A percentile compares a stretch with the other conserved stretches of the same genome.
These are phyloP conservation scores for Bromus sterilis DNA, from an alignment of 176 grass and related monocot species.

Conservation along the genomic window DNA sequence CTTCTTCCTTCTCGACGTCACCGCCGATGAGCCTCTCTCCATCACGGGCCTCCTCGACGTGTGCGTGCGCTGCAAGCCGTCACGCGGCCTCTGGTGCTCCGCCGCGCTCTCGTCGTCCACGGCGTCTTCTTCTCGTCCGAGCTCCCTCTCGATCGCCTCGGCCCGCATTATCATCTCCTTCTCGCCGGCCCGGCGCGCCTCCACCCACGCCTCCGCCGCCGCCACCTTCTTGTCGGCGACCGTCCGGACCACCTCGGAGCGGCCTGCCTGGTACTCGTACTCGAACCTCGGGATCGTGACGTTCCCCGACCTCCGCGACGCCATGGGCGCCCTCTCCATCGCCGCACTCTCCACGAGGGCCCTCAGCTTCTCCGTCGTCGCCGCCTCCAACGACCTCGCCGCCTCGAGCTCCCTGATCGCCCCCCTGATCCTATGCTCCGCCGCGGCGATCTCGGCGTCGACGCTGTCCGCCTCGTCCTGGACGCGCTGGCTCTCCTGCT, in stretches of 20 bases:
- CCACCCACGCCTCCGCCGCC: conserved; percentile 43
- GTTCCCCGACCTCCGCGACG: conserved; percentile 6
- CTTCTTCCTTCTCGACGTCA: background rate
- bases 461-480: conserved; percentile 20
- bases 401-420: conserved; percentile 49
- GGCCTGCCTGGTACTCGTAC: conserved; percentile 59
- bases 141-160: conserved; percentile 43
- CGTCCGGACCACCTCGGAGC: conserved; percentile 14
- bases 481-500: conserved; percentile 21
- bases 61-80: background rate
- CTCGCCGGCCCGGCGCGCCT: conserved; percentile 53
- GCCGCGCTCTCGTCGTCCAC: background rate
- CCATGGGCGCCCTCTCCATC: background rate
- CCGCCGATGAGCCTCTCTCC: background rate
- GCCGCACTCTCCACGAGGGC: conserved; percentile 5
- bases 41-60: conserved; percentile 8
- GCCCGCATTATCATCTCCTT: conserved; percentile 55
- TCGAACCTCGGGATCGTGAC: conserved; percentile 59
- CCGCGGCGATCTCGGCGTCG: conserved; percentile 8
- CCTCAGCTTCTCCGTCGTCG: conserved; percentile 44
- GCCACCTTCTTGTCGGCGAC: conserved; percentile 68
- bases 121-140: background rate
- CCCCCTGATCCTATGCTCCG: conserved; percentile 20
- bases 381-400: conserved; percentile 37
- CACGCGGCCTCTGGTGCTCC: background rate